Percentiles rank a stretch among this genome's conserved stretches.
Conservation (phyloP, 1,139 yeast genomes). For the Pichia sp. region DNA sequence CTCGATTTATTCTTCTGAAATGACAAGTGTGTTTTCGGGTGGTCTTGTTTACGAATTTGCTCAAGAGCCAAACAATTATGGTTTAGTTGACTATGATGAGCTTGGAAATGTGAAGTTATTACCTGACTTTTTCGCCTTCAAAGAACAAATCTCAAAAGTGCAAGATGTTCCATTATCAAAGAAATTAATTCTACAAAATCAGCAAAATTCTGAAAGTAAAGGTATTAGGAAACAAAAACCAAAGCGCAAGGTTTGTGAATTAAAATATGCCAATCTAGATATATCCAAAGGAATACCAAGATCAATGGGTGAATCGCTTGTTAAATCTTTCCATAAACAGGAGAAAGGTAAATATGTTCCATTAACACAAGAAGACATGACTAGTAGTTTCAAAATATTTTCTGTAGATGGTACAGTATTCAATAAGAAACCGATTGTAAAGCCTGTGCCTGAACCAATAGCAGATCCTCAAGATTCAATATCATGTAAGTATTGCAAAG, state of each 20-base stretch:
- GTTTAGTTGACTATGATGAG: conserved; percentile 58
- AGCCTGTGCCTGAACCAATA: conserved; percentile 21
- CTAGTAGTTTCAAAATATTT: conserved; percentile 37
- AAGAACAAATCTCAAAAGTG: conserved; percentile 41
- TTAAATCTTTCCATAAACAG: conserved; percentile 47
- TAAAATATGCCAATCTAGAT: conserved; percentile 49
- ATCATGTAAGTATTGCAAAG: conserved; percentile 15
- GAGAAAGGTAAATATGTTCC: conserved; percentile 49
- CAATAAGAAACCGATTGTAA: conserved; percentile 19
- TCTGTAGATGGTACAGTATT: conserved; percentile 37
- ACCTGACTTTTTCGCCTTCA: conserved; percentile 51
- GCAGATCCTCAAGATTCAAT: conserved; percentile 19
- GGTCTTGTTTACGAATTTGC: conserved; percentile 91
- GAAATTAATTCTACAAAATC: conserved; percentile 20
- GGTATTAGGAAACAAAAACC: conserved; percentile 11
- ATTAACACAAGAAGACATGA: conserved; percentile 39
- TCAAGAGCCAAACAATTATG: conserved; percentile 85
- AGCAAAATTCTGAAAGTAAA: conserved; percentile 11
- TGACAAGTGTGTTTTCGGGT: conserved; percentile 83
- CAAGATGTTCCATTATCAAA: conserved; percentile 27
- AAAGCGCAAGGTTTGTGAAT: conserved; percentile 22
- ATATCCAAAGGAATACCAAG: conserved; percentile 46
- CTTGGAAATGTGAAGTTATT: conserved; percentile 54
- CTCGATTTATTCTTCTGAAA: conserved; percentile 63
- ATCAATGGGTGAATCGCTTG: conserved; percentile 34